Percentiles rank a stretch among this genome's conserved stretches.
These are phyloP conservation scores for Claviceps sorghi DNA, from an alignment of 2,329 filamentous ascomycete species.

Conservation along the genomic window DNA sequence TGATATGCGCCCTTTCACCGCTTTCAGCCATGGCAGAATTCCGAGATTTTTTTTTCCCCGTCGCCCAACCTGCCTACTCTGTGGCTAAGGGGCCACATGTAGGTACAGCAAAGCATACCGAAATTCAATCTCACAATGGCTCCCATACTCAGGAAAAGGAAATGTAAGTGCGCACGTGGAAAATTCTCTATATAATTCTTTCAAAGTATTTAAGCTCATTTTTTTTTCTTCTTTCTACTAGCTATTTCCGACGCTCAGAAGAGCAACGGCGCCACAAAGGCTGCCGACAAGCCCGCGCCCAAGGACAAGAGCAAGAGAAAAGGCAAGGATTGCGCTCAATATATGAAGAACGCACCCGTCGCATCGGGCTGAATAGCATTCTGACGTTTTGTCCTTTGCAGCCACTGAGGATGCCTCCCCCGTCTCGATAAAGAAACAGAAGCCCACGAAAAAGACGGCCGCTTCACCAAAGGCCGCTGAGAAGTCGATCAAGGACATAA, in stretches of 20 bases:
- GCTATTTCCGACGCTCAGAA: slow-evolving; percentile 17
- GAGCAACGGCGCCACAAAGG: slow-evolving; percentile 13
- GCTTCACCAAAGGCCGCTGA: slow-evolving; percentile 1
- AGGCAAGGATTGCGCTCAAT: slow-evolving; percentile 11
- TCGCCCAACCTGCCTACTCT: background rate
- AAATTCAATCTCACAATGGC: slow-evolving; percentile 24
- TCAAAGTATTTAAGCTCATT: background rate
- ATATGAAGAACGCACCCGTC: background rate
- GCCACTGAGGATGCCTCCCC: slow-evolving; percentile 21
- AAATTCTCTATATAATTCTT: background rate
- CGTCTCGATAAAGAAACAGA: slow-evolving; percentile 21
- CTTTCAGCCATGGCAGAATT: slow-evolving; percentile 22
- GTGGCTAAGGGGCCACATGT: background rate
- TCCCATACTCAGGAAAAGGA: slow-evolving; percentile 28
- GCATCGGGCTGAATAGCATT: slow-evolving; percentile 1
- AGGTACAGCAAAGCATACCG: slow-evolving; percentile 3
- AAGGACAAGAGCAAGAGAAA: slow-evolving; percentile 24
- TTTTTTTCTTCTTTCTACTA: slow-evolving; percentile 2
- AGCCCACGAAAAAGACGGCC: slow-evolving; percentile 3
- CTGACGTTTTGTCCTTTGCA: slow-evolving; percentile 6
- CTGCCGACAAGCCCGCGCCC: slow-evolving; percentile 19
- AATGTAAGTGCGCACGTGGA: slow-evolving; percentile 12
- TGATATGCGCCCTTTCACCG: slow-evolving; percentile 17
- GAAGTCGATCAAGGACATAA: slow-evolving; percentile 6
- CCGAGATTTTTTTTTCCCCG: slow-evolving; percentile 19